Conservation (phyloP, 148 eudicot species). For the Silene uniflora region DNA sequence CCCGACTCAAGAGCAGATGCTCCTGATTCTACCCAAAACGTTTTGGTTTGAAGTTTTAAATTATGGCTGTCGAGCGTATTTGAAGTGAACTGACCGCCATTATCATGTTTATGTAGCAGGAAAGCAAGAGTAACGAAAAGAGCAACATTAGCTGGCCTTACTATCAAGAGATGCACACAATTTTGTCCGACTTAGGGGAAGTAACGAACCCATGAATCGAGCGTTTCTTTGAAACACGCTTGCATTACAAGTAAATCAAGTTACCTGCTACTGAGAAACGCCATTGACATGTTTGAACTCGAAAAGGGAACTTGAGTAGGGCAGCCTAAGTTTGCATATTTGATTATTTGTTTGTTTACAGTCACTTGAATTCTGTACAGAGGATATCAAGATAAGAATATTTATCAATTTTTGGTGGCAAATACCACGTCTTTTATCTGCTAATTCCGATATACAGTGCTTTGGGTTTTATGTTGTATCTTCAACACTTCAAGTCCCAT, state of each 20-base stretch:
- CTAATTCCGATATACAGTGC: no score
- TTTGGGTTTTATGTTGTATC: no score
- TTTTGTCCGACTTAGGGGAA: constrained; percentile 51
- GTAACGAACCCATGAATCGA: constrained; percentile 31
- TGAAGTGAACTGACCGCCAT: background rate
- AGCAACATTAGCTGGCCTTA: constrained; percentile 61
- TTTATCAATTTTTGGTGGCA: constrained; percentile 28
- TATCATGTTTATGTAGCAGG: constrained; percentile 42
- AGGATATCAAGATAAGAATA: background rate
- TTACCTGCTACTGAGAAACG: background rate
- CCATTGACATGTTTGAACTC: constrained; percentile 2
- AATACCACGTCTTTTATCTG: background rate
- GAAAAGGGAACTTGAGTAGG: background rate
- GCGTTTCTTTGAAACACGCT: background rate
- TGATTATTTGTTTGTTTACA: background rate
- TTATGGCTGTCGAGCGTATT: background rate
- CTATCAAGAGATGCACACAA: constrained; percentile 52
- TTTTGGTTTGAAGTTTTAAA: background rate
- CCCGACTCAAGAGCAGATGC: no score
- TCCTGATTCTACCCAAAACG: background rate
- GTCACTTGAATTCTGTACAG: constrained; percentile 17
- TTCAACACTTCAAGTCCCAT: no score
- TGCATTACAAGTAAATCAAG: background rate
- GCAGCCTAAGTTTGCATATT: background rate
- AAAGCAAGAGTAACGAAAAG: constrained; percentile 48